Base-by-base conservation (phyloP, 345 rosid genomes). In the Sisymbrium altissimum region DNA sequence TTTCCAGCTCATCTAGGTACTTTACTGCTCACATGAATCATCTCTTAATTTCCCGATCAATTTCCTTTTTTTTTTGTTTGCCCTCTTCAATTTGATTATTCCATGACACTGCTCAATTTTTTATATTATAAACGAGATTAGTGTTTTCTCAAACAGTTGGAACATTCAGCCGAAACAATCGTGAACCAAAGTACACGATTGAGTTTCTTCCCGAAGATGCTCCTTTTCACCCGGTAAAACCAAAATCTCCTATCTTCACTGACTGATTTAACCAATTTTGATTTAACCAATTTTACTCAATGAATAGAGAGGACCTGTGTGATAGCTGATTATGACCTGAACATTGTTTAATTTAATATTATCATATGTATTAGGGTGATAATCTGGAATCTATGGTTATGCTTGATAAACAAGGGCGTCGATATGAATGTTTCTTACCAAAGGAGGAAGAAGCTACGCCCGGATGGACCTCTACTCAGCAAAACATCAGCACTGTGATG, bases 171-270 rank as follows among this genome's bases (percentile, higher is more conserved):
- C 88, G 86, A 58, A 85, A 85, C 78, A 83, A 86, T 61, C 92
- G 87, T 64, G 95, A 94, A 70, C 95, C 96, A 32, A 88, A 91
- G 68, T 91, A 91, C 79, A 86, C 77, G 75, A 86, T 94, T 40
- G 88, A 86, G 67, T 91, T 86, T 73, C 92, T 86, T 58, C 75
- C 87, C 3, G 89, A 88, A 72, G 86, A 87, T 66, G 73, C 86
- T 3, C 93, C 91, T 32, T 91, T 84, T 80, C 95, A 87, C 54
- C 96, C 95, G 23, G 97, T 94, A 82, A 84, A 38, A 5, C 5
- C 6, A 38, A 21, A 15, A n/a, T 3, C 46, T 14, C 7, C 7
- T 44, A n/a, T 3, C 0, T n/a, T n/a, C 14, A n/a, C n/a, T n/a
- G n/a, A n/a, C n/a, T n/a, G n/a, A n/a, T n/a, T n/a, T n/a, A n/a